phyloP scores from a whole-genome alignment of 2,329 filamentous ascomycete genomes.

The Dactylella cylindrospora region DNA sequence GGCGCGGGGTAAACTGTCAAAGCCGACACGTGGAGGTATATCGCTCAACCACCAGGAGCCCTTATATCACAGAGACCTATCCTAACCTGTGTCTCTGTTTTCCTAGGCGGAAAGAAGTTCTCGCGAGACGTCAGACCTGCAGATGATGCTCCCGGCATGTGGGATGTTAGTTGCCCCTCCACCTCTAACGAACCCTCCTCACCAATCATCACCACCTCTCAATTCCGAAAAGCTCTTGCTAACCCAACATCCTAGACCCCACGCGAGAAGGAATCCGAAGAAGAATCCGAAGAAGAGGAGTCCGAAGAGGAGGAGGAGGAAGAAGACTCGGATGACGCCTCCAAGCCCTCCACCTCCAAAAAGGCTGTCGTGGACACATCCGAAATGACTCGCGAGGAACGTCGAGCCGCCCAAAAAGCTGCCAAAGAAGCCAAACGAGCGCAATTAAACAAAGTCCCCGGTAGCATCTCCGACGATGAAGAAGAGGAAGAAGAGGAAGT shows the following conservation, averaged over 20 bases:
- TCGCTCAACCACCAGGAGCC: neutral
- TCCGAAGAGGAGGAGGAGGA: conserved; percentile 56
- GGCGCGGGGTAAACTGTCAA: conserved; percentile 37
- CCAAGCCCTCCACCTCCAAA: conserved; percentile 54
- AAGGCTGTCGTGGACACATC: conserved; percentile 53
- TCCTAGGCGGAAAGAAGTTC: conserved; percentile 86
- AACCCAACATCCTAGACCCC: conserved; percentile 51
- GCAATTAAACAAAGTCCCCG: conserved; percentile 72
- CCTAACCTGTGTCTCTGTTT: no score
- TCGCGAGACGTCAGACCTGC: conserved; percentile 85
- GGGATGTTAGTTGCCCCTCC: conserved; percentile 62
- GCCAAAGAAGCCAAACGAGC: conserved; percentile 79
- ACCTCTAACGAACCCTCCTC: neutral
- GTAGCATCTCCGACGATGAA: conserved; percentile 72
- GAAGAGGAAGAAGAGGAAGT: conserved; percentile 62
- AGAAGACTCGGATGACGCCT: conserved; percentile 53
- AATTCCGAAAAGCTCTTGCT: conserved; percentile 1
- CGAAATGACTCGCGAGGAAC: conserved; percentile 78
- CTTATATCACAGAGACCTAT: neutral
- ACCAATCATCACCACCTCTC: neutral
- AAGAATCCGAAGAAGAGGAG: conserved; percentile 57
- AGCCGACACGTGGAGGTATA: conserved; percentile 35
- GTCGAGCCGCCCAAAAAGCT: conserved; percentile 82
- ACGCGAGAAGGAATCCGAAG: conserved; percentile 52
- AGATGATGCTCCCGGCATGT: conserved; percentile 86